Evolutionary conservation across 148 eudicot species (phyloP), one percentile per base, ranked within the genome.

Genomic region (Spergularia marina): DNA sequence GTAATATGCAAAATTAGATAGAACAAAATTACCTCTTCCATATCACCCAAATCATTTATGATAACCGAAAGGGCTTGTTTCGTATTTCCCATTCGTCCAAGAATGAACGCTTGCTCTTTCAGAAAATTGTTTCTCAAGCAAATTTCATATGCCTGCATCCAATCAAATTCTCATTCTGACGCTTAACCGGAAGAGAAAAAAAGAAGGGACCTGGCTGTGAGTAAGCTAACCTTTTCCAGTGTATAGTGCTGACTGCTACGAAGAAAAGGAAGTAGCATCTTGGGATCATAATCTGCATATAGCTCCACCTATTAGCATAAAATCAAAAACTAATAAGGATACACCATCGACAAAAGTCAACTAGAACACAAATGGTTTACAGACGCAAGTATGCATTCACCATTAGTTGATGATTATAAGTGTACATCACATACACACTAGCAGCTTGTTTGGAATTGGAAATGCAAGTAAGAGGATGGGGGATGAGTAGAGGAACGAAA

Each of bases 221-320:
- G 53, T 57, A 53, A 40, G 68, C 83, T 79, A 77, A 92, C 98
- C 98, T 92, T 94, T 79, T 94, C 98, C 74, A 94, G 84, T 41
- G 88, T 94, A 76, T 91, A 94, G 84, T 94, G 98, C 82, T 90
- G 98, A 84, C 98, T 94, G 80, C 93, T 90, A 69, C 97, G 93
- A 47, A 94, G 91, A 85, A 91, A 94, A 53, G 98, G 90, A 82
- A 91, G 91, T 78, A 94, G 81, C 97, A 90, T 94, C 77, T 89
- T 86, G 63, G 76, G 81, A 84, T 94, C 98, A 81, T 85, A 91
- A 52, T 94, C 97, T 74, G 97, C 97, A 84, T 94, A 94, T 62
- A 94, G 88, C 89, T 94, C 98, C 76, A 94, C 98, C 98, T 94
- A 79, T 84, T 80, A 67, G 70, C 62, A 80, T 62, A 74, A 52